phyloP scores from a whole-genome alignment of 139 green algal genomes.

The Pseudopediastrum boryanum region DNA sequence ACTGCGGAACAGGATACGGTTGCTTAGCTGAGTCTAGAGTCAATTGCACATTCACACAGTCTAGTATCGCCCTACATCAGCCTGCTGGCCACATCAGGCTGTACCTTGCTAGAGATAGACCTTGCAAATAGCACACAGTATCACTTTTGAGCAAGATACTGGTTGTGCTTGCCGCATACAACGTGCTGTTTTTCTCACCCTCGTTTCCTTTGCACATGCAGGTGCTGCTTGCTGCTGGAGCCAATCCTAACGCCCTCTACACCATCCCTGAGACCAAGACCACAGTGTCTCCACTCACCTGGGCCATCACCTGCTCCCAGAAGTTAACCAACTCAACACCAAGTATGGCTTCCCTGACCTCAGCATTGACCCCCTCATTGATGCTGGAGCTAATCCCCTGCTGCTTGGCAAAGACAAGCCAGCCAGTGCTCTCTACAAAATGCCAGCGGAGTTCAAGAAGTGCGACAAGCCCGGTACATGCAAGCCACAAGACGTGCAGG shows the following conservation, averaged over 20 bases:
- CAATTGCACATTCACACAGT: background rate
- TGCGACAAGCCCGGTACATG: background rate
- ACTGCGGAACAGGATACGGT: too few species aligned
- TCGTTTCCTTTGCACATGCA: too few species aligned
- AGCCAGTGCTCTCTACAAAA: background rate
- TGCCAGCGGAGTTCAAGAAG: background rate
- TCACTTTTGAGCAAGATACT: too few species aligned
- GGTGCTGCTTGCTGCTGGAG: background rate
- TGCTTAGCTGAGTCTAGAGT: background rate
- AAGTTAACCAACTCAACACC: background rate
- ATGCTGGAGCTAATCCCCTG: background rate
- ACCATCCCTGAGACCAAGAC: background rate
- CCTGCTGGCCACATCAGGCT: background rate
- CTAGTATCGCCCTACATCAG: too few species aligned
- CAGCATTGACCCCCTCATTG: background rate
- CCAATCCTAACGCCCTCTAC: background rate
- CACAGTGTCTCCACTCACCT: slow-evolving; percentile 2
- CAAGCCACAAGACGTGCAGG: background rate
- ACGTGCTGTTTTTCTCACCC: too few species aligned
- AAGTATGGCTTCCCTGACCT: background rate
- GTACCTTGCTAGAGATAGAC: too few species aligned
- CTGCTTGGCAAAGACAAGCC: background rate
- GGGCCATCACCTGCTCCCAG: background rate
- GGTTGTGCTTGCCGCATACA: too few species aligned
- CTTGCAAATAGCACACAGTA: too few species aligned